phyloP scores from a whole-genome alignment of 176 grass and related monocot genomes.

The Secale cereale region DNA sequence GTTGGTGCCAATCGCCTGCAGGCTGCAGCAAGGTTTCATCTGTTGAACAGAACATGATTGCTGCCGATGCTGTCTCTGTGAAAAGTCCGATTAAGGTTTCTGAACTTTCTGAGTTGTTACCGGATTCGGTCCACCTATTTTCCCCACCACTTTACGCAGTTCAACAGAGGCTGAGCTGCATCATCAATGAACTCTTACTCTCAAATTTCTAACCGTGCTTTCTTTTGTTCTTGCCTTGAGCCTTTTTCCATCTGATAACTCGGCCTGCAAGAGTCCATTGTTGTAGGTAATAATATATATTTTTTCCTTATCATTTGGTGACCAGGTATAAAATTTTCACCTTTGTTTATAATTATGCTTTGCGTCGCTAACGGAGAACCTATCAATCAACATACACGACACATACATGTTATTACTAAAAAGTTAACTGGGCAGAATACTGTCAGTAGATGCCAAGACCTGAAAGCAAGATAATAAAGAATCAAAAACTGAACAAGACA shows the following conservation, averaged over 20 bases:
- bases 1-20: background rate
- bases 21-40: background rate
- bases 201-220: background rate
- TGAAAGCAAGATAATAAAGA: background rate
- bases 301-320: background rate
- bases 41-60: background rate
- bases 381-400: background rate
- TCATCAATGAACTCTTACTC: background rate
- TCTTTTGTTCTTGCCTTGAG: background rate
- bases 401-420: background rate
- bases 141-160: background rate
- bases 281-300: background rate
- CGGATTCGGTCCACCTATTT: background rate
- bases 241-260: background rate
- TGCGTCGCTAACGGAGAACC: background rate
- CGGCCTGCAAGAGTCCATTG: background rate
- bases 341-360: background rate
- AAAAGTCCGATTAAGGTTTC: background rate
- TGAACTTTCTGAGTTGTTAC: background rate
- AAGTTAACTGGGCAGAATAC: background rate
- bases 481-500: background rate
- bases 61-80: background rate
- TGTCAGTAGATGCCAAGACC: background rate
- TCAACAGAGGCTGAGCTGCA: background rate
- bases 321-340: background rate